A percentile compares a stretch with the other conserved stretches of the same genome.
Conservation (phyloP, 306 rosid species). For the Pueraria montana region DNA sequence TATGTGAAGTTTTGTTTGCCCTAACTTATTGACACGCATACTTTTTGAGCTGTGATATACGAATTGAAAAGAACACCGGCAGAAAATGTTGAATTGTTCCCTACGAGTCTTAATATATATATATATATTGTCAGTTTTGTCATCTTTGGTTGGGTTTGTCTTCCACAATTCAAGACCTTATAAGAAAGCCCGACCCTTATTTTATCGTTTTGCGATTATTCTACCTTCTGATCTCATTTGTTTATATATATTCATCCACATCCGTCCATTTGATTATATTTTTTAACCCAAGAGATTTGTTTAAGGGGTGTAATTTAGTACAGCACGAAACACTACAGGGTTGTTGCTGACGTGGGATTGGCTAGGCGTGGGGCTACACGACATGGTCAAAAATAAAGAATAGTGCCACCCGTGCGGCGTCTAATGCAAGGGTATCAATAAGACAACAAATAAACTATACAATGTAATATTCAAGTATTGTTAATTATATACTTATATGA, state of each 20-base stretch:
- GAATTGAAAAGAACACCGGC: conserved; percentile 26
- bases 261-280: conserved; percentile 10
- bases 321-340: conserved; percentile 36
- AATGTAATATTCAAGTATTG: not conserved
- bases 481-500: no score
- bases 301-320: conserved; percentile 39
- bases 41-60: not conserved
- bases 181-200: conserved; percentile 56
- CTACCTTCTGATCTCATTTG: conserved; percentile 34
- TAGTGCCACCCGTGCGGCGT: conserved; percentile 63
- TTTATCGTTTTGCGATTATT: conserved; percentile 63
- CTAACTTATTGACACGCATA: no score
- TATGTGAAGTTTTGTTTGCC: no score
- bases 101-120: not conserved
- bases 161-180: conserved; percentile 33
- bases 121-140: conserved; percentile 21
- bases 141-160: conserved; percentile 46
- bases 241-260: not conserved
- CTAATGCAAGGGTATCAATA: not conserved
- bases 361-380: conserved; percentile 42
- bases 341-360: conserved; percentile 55
- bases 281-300: not conserved
- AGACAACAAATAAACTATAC: not conserved
- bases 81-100: conserved; percentile 46
- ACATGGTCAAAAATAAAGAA: conserved; percentile 12